A percentile compares a stretch with the other conserved stretches of the same genome.
Conservation (phyloP, 2,329 filamentous ascomycete species). For the Lachnellula suecica region DNA sequence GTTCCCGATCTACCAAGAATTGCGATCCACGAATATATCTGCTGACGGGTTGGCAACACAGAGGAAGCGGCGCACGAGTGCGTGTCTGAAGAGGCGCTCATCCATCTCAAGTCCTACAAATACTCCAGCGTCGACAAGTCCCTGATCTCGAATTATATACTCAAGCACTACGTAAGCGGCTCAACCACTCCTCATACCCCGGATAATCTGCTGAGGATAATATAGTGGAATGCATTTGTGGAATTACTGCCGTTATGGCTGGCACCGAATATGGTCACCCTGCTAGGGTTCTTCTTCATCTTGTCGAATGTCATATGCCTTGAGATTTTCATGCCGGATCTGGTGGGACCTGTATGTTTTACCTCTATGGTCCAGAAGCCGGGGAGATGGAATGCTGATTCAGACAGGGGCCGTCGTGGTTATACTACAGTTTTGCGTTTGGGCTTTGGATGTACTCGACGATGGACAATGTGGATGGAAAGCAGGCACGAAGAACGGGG, state of each 20-base stretch:
- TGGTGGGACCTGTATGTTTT: slow-evolving; percentile 77
- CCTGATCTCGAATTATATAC: slow-evolving; percentile 86
- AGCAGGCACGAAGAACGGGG: slow-evolving; percentile 91
- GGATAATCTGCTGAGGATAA: slow-evolving; percentile 19
- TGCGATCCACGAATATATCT: neutral
- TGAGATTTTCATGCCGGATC: slow-evolving; percentile 81
- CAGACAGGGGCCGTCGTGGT: slow-evolving; percentile 77
- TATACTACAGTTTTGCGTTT: slow-evolving; percentile 94
- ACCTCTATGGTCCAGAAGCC: neutral
- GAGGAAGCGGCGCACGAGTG: slow-evolving; percentile 64
- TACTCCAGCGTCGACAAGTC: slow-evolving; percentile 98
- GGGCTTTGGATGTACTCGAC: slow-evolving; percentile 99
- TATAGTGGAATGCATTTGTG: slow-evolving; percentile 94
- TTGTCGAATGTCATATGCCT: slow-evolving; percentile 74
- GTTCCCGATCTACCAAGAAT: slow-evolving; percentile 7
- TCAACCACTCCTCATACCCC: slow-evolving; percentile 16
- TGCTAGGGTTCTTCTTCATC: slow-evolving; percentile 94
- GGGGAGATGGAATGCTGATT: slow-evolving; percentile 16
- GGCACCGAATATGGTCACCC: slow-evolving; percentile 95
- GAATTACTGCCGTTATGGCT: slow-evolving; percentile 92
- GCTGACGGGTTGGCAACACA: slow-evolving; percentile 24
- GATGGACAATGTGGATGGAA: slow-evolving; percentile 98
- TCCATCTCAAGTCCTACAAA: slow-evolving; percentile 93
- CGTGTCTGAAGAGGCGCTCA: slow-evolving; percentile 85
- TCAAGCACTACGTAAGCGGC: slow-evolving; percentile 84